Evolutionary conservation across 2,329 filamentous ascomycete genomes (phyloP), one percentile per base, ranked within the genome.

Genomic region (Fusarium austroafricanum): DNA sequence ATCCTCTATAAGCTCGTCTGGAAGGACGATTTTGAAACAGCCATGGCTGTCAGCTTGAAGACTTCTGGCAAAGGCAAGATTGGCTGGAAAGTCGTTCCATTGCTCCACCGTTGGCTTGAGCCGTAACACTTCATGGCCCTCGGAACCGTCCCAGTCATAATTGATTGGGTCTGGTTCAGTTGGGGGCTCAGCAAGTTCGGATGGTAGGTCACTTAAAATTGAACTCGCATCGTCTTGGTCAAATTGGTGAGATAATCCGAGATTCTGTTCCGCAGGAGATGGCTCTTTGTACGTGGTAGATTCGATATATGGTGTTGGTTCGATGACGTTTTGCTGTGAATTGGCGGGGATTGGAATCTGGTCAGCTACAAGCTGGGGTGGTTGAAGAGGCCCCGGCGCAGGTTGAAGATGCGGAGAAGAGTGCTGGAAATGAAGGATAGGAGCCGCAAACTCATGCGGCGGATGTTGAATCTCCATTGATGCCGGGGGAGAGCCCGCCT

Each of bases 11-110:
- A 80, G 65, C 40, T 73, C 71, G 10, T 69, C 52, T 3, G 79
- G 79, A 15, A 80, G 72, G 23, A 77, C 57, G 8, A 80, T 75
- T 64, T 80, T 80, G 70, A 80, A 80, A 72, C 79, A 80, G 28
- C 79, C 79, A 37, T 80, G 76, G 5, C 67, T 62, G 14, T 74
- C 70, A 21, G 76, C 78, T 18, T 77, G 73, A 3, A 75, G 75
- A 10, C 60, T 66, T 37, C 70, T 71, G 7, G 79, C 79, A 56
- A 75, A 75, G 18, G 74, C 65, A n/a, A 80, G 72, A 35, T 80
- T 71, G 18, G 76, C 64, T 5, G 79, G 74, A 33, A 80, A 80
- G 51, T 80, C 76, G 21, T 67, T 61, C 79, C 79, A 80, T 61
- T 80, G 79, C 23, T 72, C 61, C 7, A 61, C 47, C 1, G 77